Conservation (phyloP, 371 early-diverging fungal species). For the Sporodiniella umbellata region DNA sequence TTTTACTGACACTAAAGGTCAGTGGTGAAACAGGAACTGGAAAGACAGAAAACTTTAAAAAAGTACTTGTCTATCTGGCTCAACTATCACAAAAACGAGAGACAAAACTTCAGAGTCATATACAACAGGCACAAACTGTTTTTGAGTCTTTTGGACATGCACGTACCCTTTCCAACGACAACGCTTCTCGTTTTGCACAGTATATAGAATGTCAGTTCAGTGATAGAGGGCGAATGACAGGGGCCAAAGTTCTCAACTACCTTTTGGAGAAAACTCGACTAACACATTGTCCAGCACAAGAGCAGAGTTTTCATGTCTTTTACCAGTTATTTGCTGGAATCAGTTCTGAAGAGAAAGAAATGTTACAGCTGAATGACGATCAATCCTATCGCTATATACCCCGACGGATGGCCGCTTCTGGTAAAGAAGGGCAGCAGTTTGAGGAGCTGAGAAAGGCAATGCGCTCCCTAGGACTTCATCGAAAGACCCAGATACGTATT, state of each 20-base stretch:
- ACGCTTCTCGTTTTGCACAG: constrained; percentile 90
- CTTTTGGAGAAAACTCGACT: constrained; percentile 86
- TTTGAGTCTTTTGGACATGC: constrained; percentile 92
- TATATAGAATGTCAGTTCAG: constrained; percentile 93
- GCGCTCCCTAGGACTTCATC: constrained; percentile 74
- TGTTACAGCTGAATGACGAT: constrained; percentile 31
- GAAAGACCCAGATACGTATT: constrained; percentile 73
- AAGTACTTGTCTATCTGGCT: constrained; percentile 65
- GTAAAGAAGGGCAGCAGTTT: constrained; percentile 43
- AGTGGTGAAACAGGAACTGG: constrained; percentile 93
- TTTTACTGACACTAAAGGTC: no score
- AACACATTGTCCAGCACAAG: constrained; percentile 48
- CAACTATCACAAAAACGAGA: constrained; percentile 80
- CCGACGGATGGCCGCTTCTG: constrained; percentile 17
- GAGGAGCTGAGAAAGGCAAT: constrained; percentile 66
- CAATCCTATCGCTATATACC: constrained; percentile 31
- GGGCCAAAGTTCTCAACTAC: constrained; percentile 89
- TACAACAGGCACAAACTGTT: constrained; percentile 69
- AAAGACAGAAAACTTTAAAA: constrained; percentile 71
- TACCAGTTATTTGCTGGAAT: constrained; percentile 73
- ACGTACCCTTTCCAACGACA: constrained; percentile 28
- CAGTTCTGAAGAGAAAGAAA: constrained; percentile 32
- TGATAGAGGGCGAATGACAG: constrained; percentile 82
- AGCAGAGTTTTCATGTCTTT: constrained; percentile 93
- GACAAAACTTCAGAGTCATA: constrained; percentile 71